phyloP scores from a whole-genome alignment of 352 stramenopile genomes.

The Phytophthora brassicae region DNA sequence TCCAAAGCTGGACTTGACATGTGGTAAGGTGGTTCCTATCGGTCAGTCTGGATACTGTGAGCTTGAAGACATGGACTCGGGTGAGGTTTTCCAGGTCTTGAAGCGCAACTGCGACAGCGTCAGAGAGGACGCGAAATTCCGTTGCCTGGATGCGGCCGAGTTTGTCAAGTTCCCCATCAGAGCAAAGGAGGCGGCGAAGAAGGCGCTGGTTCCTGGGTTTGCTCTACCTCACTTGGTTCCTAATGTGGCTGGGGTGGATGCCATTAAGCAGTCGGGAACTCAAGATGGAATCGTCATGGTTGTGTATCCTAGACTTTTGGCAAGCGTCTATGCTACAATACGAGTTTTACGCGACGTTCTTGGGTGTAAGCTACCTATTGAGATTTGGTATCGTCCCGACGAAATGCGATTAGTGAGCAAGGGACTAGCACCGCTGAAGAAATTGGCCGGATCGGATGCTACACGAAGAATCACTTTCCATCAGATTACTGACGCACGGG shows the following conservation, averaged over 20 bases:
- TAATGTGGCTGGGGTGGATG: conserved; percentile 11
- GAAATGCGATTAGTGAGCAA: conserved; percentile 29
- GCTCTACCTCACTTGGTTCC: conserved; percentile 15
- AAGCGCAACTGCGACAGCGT: conserved; percentile 57
- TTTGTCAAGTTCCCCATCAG: conserved; percentile 63
- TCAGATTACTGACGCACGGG: conserved; percentile 36
- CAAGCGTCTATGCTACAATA: conserved; percentile 20
- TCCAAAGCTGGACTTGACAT: conserved; percentile 16
- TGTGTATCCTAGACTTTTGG: conserved; percentile 18
- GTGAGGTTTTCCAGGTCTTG: conserved; percentile 36
- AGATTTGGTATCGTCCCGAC: conserved; percentile 48
- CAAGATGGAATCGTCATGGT: conserved; percentile 28
- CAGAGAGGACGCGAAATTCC: conserved; percentile 42
- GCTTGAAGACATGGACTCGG: conserved; percentile 35
- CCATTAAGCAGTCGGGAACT: conserved; percentile 3
- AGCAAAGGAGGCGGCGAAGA: conserved; percentile 35
- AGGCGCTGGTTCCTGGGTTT: conserved; percentile 14
- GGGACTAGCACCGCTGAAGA: conserved; percentile 18
- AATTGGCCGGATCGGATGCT: conserved; percentile 1
- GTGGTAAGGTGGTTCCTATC: conserved; percentile 20
- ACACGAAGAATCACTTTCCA: conserved; percentile 31
- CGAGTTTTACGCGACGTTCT: conserved; percentile 18
- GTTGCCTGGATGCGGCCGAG: conserved; percentile 48
- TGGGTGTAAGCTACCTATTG: conserved; percentile 39
- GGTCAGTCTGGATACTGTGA: conserved; percentile 50